Evolutionary conservation across 2,329 filamentous ascomycete species (phyloP), one percentile per base, ranked within the genome.

Genomic region (Calonectria hawksworthii): DNA sequence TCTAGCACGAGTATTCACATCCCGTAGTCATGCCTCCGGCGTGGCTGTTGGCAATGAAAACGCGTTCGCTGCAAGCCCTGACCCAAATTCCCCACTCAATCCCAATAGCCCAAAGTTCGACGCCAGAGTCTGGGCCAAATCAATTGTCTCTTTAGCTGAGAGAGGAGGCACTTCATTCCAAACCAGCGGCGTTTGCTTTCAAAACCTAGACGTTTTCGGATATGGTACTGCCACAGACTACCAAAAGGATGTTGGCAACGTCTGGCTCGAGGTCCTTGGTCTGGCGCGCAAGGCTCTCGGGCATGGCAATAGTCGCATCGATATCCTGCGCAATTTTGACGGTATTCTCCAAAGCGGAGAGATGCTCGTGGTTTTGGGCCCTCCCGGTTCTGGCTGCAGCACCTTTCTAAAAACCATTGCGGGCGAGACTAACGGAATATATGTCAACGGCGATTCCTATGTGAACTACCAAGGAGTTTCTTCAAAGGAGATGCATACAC

Each of bases 391-490:
- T 18, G 94, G 94, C 70, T 98, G 95, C 84, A 95, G 94, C n/a
- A 98, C 95, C 2, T 93, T 97, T 75, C 88, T 98, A 72, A 98
- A 97, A 87, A 94, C 94, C 0, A 91, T 98, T 78, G 91, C 95
- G 4, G 95, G 95, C 74, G 95, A 97, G 85, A 95, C 93, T 26
- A 93, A 96, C 78, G 95, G 95, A 67, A 93, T 97, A 78, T 92
- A 90, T 78, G 88, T 97, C 18, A 94, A 95, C 61, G 86, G 93
- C 6, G 86, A 88, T 14, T 93, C 94, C 0, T 92, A 94, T 75
- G 92, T 98, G 82, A 96, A 98, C 86, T 98, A 97, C 81, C 94
- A 97, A 83, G 93, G 92, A 28, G 6, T 63, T 3, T 63, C 56
- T 21, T 63, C 56, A 69, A 86, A 94, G 81, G 91, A 95, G 82